phyloP scores from a whole-genome alignment of 129 eudicot species.

The Calendula officinalis region DNA sequence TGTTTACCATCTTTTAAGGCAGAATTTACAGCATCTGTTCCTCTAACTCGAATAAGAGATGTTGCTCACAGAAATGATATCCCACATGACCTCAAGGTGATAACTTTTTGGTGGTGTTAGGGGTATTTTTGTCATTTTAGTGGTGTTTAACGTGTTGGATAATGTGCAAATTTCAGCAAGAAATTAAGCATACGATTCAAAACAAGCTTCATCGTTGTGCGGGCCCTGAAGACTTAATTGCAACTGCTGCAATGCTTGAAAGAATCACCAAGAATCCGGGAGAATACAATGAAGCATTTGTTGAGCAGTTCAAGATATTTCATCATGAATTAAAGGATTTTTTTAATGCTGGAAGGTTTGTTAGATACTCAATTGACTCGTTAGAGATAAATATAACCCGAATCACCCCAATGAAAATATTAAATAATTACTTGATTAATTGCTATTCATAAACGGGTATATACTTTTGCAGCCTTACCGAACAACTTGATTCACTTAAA shows the following conservation, averaged over 20 bases:
- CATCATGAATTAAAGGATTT: slow-evolving; percentile 94
- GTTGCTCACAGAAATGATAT: slow-evolving; percentile 95
- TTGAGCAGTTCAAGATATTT: slow-evolving; percentile 88
- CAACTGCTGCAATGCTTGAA: slow-evolving; percentile 94
- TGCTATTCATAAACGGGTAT: background rate
- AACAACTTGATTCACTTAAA: slow-evolving; percentile 79
- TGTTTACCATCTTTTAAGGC: slow-evolving; percentile 95
- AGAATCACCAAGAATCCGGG: slow-evolving; percentile 84
- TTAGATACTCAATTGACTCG: background rate
- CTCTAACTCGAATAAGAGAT: slow-evolving; percentile 85
- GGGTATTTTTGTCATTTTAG: slow-evolving; percentile 3
- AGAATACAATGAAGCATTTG: slow-evolving; percentile 75
- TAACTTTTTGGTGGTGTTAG: background rate
- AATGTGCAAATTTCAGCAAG: slow-evolving; percentile 59
- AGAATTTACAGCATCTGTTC: slow-evolving; percentile 98
- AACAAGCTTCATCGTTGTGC: slow-evolving; percentile 96
- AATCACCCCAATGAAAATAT: background rate
- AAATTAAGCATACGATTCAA: slow-evolving; percentile 97
- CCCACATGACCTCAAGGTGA: slow-evolving; percentile 95
- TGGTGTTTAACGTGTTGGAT: slow-evolving; percentile 5
- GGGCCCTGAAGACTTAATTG: slow-evolving; percentile 95
- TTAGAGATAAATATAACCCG: background rate
- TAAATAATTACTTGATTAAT: slow-evolving; percentile 5
- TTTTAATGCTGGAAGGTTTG: slow-evolving; percentile 95
- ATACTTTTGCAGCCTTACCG: slow-evolving; percentile 73